Base-by-base conservation (phyloP, 257 asterid species). In the Solanum chiquidenum region DNA sequence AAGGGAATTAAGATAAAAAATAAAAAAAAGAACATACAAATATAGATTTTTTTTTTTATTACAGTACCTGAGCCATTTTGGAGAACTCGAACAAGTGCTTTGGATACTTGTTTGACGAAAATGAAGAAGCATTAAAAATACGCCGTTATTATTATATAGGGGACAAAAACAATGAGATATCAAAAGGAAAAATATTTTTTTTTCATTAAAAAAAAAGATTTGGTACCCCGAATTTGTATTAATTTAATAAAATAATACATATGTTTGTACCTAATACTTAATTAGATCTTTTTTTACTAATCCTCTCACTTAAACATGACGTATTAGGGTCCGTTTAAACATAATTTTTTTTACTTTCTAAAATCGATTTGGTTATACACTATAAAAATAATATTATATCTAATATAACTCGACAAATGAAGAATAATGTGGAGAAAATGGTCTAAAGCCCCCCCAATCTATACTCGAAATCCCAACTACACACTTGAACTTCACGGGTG, bases 11-110 rank as follows among this genome's bases (percentile, higher is more conserved):
- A 73, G 9, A 34, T 34, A 20, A 72, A 29, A 55, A 72, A n/a
- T n/a, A n/a, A n/a, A n/a, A n/a, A n/a, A 77, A 68, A 42, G 34
- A 79, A 9, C 14, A 55, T 40, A 12, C 21, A 14, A 46, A 5
- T 35, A 33, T 9, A 42, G 76, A 44, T 72, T 13, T 49, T 4
- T 44, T 11, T 11, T 37, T 38, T 9, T 52, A 16, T 31, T 60
- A 86, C 7, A 20, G 21, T 84, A 90, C 92, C 92, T 90, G 91
- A 72, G 92, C 92, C 92, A 90, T 90, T 52, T 83, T 27, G 88
- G 38, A 83, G 49, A 71, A 34, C 49, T 74, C 9, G 68, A 83
- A 49, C 20, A 75, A 33, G 10, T 21, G 68, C 12, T 84, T 35
- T 68, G 34, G 83, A 14, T 42, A 25, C 6, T 49, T 82, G 40